Evolutionary conservation across 768 basidiomycete species (phyloP).

Genomic region (Leccinum variicolor): DNA sequence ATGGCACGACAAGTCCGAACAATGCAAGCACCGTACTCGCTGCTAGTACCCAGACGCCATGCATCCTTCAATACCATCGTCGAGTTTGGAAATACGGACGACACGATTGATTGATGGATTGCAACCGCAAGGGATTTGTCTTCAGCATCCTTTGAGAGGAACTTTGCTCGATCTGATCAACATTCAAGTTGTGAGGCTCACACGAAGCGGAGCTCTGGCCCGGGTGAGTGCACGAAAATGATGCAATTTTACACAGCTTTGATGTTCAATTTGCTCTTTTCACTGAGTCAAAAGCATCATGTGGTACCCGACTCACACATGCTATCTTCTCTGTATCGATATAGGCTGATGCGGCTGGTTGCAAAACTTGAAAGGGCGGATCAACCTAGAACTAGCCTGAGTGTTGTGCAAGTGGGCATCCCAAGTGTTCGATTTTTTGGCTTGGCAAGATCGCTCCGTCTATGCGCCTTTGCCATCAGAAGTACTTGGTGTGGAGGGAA

Average conservation of each 20-base stretch:
- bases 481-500: conserved; percentile 13
- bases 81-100: conserved; percentile 40
- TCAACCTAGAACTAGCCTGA: background rate
- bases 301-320: conserved; percentile 53
- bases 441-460: conserved; percentile 71
- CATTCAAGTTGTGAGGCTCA: conserved; percentile 40
- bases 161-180: conserved; percentile 29
- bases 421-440: conserved; percentile 20
- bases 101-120: conserved; percentile 47
- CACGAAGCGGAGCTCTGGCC: conserved; percentile 74
- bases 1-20: conserved; percentile 81
- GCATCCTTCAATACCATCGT: conserved; percentile 79
- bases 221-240: conserved; percentile 64
- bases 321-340: conserved; percentile 46
- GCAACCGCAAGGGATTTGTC: conserved; percentile 76
- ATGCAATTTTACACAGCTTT: conserved; percentile 88
- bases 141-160: conserved; percentile 2
- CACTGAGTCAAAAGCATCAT: conserved; percentile 40
- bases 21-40: conserved; percentile 64
- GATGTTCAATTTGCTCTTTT: conserved; percentile 85
- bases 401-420: background rate
- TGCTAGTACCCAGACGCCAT: conserved; percentile 75
- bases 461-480: conserved; percentile 77
- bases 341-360: too few relatives aligned
- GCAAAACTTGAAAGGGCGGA: conserved; percentile 46